Evolutionary conservation across 2,329 filamentous ascomycete species (phyloP), one percentile per base, ranked within the genome.

Genomic region (Ophiocordyceps camponoti-floridani): DNA sequence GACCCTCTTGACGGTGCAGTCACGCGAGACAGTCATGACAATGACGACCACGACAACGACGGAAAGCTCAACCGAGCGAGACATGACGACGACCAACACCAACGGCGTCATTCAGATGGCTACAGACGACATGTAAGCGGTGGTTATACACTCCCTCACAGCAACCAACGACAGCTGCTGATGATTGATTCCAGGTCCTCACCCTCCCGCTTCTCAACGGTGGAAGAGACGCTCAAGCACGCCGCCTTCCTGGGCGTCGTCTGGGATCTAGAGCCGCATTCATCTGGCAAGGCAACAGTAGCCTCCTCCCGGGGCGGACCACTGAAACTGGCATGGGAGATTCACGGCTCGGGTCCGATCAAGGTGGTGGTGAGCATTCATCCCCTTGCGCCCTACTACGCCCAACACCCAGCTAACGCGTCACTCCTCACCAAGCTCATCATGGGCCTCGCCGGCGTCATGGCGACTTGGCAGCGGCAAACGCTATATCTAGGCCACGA

Each of bases 401-500:
- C 23, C 5, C 23, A 23, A 5, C 23, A 23, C 3, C 5, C 23
- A 23, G 23, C 23, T 23, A 23, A 23, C 23, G 23, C 23, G 23
- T 23, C 23, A 23, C 5, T 5, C 23, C 23, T 23, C 23, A 31
- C 18, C 3, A 42, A 88, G 84, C 77, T 84, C 65, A 72, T 93
- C 54, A 86, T 86, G 79, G 86, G 86, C 49, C 71, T 93, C 4
- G 84, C 80, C 35, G 78, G 79, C 46, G 70, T 68, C 47, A 69
- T 73, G 56, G 69, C 75, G 40, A 72, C 77, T 46, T 93, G 84
- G 83, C 85, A 93, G 65, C 77, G 84, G 44, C 86, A 93, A 58
- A 91, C 81, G 10, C 75, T 81, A 51, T 72, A 85, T 63, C 89
- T 93, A 56, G 84, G 83, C 44, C 86, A 94, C 62, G 68, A 76